Conservation (phyloP, 169 alveolate species). For the Cryptosporidium felis region DNA sequence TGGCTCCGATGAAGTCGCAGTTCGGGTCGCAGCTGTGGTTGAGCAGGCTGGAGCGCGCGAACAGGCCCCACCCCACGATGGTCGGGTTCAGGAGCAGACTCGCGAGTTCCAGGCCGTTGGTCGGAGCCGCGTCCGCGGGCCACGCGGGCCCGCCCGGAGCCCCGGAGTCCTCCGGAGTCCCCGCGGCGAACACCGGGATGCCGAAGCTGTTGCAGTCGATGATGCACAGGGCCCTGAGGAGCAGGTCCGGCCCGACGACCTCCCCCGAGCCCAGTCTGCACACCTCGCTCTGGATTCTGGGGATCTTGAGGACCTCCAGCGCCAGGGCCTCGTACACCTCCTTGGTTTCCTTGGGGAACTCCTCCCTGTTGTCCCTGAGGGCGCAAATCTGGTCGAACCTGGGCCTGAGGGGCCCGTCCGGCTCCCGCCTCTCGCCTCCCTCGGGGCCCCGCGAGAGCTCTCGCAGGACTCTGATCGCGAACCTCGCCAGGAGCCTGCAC, state of each 20-base stretch:
- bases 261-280: background rate
- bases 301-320: conserved; percentile 5
- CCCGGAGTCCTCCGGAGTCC: background rate
- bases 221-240: conserved; percentile 21
- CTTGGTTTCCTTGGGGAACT: background rate
- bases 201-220: conserved; percentile 66
- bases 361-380: background rate
- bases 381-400: background rate
- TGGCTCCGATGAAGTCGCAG: conserved; percentile 35
- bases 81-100: conserved; percentile 32
- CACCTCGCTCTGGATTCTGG: background rate
- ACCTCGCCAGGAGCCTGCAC: background rate
- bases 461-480: background rate
- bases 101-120: conserved; percentile 2
- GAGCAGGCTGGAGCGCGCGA: conserved; percentile 32
- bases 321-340: conserved; percentile 3
- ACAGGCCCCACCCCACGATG: conserved; percentile 56
- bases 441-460: background rate
- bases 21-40: conserved; percentile 70
- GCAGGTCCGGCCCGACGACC: background rate
- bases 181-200: conserved; percentile 22
- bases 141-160: background rate
- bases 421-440: background rate
- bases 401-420: background rate
- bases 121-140: background rate